phyloP scores from a whole-genome alignment of 345 rosid genomes.

The Combretum micranthum region DNA sequence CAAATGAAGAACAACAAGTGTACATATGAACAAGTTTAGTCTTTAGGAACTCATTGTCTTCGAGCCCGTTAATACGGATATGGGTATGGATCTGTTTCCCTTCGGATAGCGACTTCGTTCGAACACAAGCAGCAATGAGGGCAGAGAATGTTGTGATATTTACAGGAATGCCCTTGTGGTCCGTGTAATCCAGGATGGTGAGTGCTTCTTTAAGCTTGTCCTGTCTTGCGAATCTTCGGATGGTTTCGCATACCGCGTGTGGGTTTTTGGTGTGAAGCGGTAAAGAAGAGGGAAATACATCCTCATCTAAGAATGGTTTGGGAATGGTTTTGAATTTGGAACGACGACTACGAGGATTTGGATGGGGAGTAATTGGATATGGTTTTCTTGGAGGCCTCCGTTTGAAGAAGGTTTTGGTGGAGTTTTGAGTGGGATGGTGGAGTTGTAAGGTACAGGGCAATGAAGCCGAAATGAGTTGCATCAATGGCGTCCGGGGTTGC shows the following conservation, averaged over 20 bases:
- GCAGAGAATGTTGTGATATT: conserved; percentile 68
- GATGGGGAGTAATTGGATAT: neutral
- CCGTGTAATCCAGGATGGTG: conserved; percentile 55
- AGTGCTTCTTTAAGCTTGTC: conserved; percentile 74
- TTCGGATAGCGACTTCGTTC: conserved; percentile 39
- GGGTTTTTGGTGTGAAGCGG: conserved; percentile 62
- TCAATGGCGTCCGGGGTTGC: too few relatives aligned
- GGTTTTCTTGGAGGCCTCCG: too few relatives aligned
- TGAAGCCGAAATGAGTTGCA: too few relatives aligned
- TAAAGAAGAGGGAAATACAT: conserved; percentile 57
- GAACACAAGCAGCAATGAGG: conserved; percentile 69
- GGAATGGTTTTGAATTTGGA: conserved; percentile 10
- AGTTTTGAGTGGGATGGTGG: too few relatives aligned
- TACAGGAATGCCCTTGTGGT: conserved; percentile 65
- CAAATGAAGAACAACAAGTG: conserved; percentile 54
- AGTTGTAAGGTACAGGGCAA: too few relatives aligned
- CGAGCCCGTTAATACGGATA: conserved; percentile 60
- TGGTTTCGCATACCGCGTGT: conserved; percentile 48
- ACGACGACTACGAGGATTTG: conserved; percentile 1
- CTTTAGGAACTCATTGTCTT: conserved; percentile 55
- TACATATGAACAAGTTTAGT: conserved; percentile 71
- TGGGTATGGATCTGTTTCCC: conserved; percentile 61
- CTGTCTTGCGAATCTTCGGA: conserved; percentile 50
- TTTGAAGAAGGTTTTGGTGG: too few relatives aligned
- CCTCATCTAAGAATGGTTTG: conserved; percentile 38